phyloP scores from a whole-genome alignment of 108 stramenopile genomes.

The Skeletonema menzelii region DNA sequence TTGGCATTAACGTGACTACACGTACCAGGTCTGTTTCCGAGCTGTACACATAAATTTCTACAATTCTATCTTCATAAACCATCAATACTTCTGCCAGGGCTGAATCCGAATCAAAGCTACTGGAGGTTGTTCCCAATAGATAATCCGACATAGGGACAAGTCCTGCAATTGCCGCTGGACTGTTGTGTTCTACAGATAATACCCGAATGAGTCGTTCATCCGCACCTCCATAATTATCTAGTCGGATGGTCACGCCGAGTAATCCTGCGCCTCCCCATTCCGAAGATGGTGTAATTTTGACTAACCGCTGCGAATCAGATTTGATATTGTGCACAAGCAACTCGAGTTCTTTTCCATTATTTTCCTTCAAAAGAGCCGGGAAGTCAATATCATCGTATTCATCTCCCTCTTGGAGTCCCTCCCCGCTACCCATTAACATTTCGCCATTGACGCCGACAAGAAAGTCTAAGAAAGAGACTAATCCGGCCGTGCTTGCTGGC shows the following conservation, averaged over 20 bases:
- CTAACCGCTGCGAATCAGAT: slow-evolving; percentile 69
- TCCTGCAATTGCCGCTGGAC: slow-evolving; percentile 75
- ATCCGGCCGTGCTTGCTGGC: slow-evolving; percentile 88
- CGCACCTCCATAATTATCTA: slow-evolving; percentile 90
- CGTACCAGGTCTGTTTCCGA: slow-evolving; percentile 88
- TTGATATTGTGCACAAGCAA: slow-evolving; percentile 90
- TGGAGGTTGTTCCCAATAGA: slow-evolving; percentile 74
- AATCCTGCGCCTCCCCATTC: slow-evolving; percentile 94
- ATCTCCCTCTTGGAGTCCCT: slow-evolving; percentile 70
- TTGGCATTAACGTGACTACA: slow-evolving; percentile 87
- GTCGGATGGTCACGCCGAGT: slow-evolving; percentile 94
- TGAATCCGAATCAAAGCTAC: slow-evolving; percentile 28
- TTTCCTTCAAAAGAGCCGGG: slow-evolving; percentile 58
- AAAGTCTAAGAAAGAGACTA: slow-evolving; percentile 95
- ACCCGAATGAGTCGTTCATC: slow-evolving; percentile 86
- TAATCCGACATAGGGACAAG: slow-evolving; percentile 64
- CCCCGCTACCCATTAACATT: slow-evolving; percentile 77
- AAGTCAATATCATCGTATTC: slow-evolving; percentile 87
- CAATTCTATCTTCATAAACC: slow-evolving; percentile 71
- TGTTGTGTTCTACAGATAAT: slow-evolving; percentile 65
- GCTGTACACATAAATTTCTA: slow-evolving; percentile 96
- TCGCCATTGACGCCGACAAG: slow-evolving; percentile 83
- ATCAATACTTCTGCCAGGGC: slow-evolving; percentile 69
- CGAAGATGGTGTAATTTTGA: slow-evolving; percentile 78
- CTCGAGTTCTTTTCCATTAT: slow-evolving; percentile 55